Evolutionary conservation across 2,329 filamentous ascomycete species (phyloP), one percentile per base, ranked within the genome.

Genomic region (Aureobasidium sp.): DNA sequence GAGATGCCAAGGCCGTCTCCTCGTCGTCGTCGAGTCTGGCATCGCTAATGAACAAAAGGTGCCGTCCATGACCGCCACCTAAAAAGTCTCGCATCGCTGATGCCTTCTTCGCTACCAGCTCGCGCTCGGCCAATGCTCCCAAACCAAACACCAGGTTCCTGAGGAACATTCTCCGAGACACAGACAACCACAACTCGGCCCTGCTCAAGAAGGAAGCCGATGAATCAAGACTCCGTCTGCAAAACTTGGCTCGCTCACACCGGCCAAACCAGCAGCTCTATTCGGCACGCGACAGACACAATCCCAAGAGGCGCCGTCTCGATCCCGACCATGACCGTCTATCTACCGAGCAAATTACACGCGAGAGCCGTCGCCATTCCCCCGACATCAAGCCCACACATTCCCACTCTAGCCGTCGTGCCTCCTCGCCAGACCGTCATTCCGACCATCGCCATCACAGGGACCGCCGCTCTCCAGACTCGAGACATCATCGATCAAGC

Each of bases 61-160:
- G 72, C 65, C 29, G 7, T 34, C 55, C 55, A 9, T 29, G 41
- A 41, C 5, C 37, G 22, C 25, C 27, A 11, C 22, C 41, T 74
- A 71, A 51, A 7, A 61, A 49, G 37, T 34, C 14, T 62, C 63
- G 29, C 52, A 34, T 51, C 52, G 44, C 48, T 51, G 9, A 52
- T 48, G 62, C 20, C 27, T 42, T 53, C 44, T 42, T 53, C 36
- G 31, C 22, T 42, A 41, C 49, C 39, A 63, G 61, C 27, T 55
- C 62, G 25, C 48, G 45, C 27, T 55, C 52, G 12, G 34, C 62
- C 51, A 55, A 55, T 7, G 84, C 82, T 66, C 90, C 90, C 0
- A 97, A 93, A 72, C 92, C 93, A 3, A 97, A 99, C 70, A 97
- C 90, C 0, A 84, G 89, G 37, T 97, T 97, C 72, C 78, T 99